Evolutionary conservation across 495 filamentous ascomycete genomes (phyloP).

Genomic region (Xylaria venustula): DNA sequence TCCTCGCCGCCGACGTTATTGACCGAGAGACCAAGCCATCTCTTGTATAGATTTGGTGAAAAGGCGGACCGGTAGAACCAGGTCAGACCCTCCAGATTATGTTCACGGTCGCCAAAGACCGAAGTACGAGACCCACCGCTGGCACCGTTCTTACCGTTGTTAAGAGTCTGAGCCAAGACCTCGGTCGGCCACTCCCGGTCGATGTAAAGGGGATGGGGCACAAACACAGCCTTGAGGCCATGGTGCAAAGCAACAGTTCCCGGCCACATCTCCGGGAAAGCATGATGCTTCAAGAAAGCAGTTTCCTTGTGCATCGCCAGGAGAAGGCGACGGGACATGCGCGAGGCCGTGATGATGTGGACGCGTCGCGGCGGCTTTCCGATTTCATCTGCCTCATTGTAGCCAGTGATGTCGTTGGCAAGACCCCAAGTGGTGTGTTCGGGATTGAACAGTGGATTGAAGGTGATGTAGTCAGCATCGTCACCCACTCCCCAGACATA

Average conservation of each 20-base stretch:
- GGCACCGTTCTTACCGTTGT: slow-evolving; percentile 79
- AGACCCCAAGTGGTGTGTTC: slow-evolving; percentile 86
- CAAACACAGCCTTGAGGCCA: slow-evolving; percentile 92
- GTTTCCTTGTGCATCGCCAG: slow-evolving; percentile 88
- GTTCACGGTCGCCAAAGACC: slow-evolving; percentile 82
- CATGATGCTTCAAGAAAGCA: slow-evolving; percentile 73
- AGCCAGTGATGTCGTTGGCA: slow-evolving; percentile 85
- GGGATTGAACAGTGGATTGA: slow-evolving; percentile 93
- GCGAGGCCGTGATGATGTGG: slow-evolving; percentile 81
- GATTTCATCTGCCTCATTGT: slow-evolving; percentile 58
- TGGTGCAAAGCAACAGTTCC: slow-evolving; percentile 84
- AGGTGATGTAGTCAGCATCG: slow-evolving; percentile 88
- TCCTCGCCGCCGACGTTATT: slow-evolving; percentile 86
- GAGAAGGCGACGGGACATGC: slow-evolving; percentile 80
- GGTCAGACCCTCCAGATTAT: slow-evolving; percentile 83
- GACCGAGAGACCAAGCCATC: slow-evolving; percentile 83
- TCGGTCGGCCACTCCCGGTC: slow-evolving; percentile 84
- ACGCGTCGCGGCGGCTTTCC: slow-evolving; percentile 75
- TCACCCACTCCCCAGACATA: slow-evolving; percentile 89
- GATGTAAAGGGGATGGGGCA: slow-evolving; percentile 86
- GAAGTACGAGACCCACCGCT: slow-evolving; percentile 66
- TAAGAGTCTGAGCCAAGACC: slow-evolving; percentile 80
- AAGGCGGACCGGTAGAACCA: slow-evolving; percentile 97
- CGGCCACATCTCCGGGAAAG: slow-evolving; percentile 97
- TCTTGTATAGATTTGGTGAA: slow-evolving; percentile 74